These are phyloP conservation scores for Pichia insulana DNA, from an alignment of 805 yeast species.

Conservation along the genomic window DNA sequence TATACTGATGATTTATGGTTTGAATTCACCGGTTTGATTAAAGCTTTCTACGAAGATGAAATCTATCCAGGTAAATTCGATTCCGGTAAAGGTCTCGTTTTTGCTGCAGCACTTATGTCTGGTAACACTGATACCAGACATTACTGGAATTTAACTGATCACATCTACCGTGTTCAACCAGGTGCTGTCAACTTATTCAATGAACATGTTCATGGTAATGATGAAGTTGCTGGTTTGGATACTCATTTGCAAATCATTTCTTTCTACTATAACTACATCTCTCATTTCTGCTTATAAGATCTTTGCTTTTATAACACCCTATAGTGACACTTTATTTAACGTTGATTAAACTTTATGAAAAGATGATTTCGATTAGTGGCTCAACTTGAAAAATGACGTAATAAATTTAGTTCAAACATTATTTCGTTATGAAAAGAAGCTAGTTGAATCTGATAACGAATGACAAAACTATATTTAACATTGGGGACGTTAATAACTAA, in stretches of 20 bases:
- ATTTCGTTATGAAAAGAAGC: no score
- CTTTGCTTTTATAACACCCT: not conserved
- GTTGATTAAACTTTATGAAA: no score
- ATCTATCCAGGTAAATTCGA: conserved; percentile 23
- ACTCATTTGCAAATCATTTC: conserved; percentile 55
- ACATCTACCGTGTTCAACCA: conserved; percentile 55
- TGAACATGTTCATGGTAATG: conserved; percentile 50
- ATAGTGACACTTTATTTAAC: no score
- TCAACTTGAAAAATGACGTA: no score
- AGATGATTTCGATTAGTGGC: no score
- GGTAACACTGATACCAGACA: conserved; percentile 65
- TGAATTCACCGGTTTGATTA: conserved; percentile 51
- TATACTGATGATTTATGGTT: conserved; percentile 40
- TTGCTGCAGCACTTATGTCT: conserved; percentile 53
- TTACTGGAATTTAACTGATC: conserved; percentile 51
- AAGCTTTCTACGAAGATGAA: conserved; percentile 51
- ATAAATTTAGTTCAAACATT: no score
- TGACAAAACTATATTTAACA: no score
- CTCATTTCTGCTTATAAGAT: conserved; percentile 6
- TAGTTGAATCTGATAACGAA: no score
- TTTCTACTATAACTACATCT: conserved; percentile 16
- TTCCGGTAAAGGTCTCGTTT: conserved; percentile 20
- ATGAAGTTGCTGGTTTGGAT: conserved; percentile 47
- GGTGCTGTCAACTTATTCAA: conserved; percentile 18
- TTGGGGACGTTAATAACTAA: no score